Evolutionary conservation across 768 basidiomycete species (phyloP), one percentile per base, ranked within the genome.

Genomic region (Mycena filopes): DNA sequence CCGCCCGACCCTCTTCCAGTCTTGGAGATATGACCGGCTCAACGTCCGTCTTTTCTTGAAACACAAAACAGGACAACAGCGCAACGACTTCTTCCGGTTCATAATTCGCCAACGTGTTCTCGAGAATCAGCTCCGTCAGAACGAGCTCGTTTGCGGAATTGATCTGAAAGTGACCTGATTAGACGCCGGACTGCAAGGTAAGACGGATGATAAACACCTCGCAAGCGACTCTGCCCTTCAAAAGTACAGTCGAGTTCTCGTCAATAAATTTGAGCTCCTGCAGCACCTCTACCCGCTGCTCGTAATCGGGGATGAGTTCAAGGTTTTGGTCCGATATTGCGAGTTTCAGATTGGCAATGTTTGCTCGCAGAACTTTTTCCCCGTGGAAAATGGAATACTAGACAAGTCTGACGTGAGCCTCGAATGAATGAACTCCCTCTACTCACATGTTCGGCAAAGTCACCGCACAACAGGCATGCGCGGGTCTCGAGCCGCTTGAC

Each of bases 71-170:
- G 4, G 97, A 98, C 7, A 99, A 84, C 28, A 99, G 84, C 2
- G 98, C 96, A 42, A 97, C 98, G 54, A 97, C 95, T 79, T 99
- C 98, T 76, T 95, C 95, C 0, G 98, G 94, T 48, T 95, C 95
- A 75, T 94, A 99, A 16, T 82, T 81, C 8, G 95, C 94, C 29
- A 99, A 82, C 0, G 93, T 92, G 73, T 99, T 99, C 73, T 99
- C 98, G 55, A 99, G 85, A 59, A 99, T 97, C 54, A 99, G 87
- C 73, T 99, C 98, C 0, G 98, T 99, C 49, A 99, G 82, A 50
- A 99, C 87, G 26, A 99, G 92, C 72, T 99, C 98, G 67, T 94
- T 95, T n/a, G 92, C 94, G 9, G 97, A 98, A 75, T 99, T 99
- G 75, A 99, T 99, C 96, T 98, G 72, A 58, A 36, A 36, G 36